A percentile compares a stretch with the other conserved stretches of the same genome.
phyloP scores from a whole-genome alignment of 2,329 filamentous ascomycete genomes.

The Colletotrichum ledebouriae region DNA sequence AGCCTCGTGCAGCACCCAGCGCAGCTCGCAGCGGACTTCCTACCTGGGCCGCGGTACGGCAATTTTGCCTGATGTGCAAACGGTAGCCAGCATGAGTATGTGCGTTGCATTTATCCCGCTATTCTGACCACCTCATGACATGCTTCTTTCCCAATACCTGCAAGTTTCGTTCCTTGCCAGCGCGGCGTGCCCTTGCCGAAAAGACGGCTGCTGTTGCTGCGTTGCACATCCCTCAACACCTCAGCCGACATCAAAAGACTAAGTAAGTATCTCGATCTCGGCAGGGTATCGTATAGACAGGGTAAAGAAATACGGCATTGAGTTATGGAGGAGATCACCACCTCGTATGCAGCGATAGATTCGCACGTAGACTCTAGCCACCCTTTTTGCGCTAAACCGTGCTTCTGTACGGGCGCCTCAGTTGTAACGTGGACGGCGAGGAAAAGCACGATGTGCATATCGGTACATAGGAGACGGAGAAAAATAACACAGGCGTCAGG shows the following conservation, averaged over 20 bases:
- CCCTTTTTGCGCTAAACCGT: neutral
- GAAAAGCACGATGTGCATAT: neutral
- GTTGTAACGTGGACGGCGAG: constrained; percentile 17
- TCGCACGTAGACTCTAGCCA: constrained; percentile 8
- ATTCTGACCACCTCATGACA: neutral
- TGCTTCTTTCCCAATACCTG: neutral
- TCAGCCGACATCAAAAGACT: neutral
- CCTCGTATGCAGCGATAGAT: constrained; percentile 21
- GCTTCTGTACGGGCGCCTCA: neutral
- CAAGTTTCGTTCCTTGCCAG: neutral
- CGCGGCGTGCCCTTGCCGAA: neutral
- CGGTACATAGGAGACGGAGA: neutral
- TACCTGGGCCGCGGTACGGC: constrained; percentile 14
- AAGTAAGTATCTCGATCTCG: neutral
- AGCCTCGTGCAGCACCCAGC: constrained; percentile 5
- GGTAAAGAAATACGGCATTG: constrained; percentile 12
- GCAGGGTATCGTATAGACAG: constrained; percentile 16
- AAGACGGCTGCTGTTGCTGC: neutral
- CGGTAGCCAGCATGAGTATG: constrained; percentile 2
- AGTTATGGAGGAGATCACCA: constrained; percentile 17
- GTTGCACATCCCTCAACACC: neutral
- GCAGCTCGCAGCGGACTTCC: constrained; percentile 4
- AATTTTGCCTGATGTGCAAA: neutral
- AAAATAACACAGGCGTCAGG: neutral
- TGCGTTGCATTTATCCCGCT: constrained; percentile 5